These are phyloP conservation scores for Auricularia auricula-judae DNA, from an alignment of 768 basidiomycete species.

Conservation along the genomic window DNA sequence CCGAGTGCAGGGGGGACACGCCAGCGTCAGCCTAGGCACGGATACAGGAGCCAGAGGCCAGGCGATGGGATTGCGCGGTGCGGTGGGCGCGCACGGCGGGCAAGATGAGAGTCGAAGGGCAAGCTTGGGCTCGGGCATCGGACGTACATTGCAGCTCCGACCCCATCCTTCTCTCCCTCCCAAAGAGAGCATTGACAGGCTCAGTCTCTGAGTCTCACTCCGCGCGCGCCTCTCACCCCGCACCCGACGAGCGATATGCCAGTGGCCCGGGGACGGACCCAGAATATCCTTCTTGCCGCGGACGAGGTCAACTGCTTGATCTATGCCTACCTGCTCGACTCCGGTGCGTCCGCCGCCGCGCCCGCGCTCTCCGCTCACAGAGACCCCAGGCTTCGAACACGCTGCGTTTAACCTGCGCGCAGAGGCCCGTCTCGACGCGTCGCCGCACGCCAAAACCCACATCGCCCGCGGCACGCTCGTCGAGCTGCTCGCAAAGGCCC, in stretches of 20 bases:
- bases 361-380: not conserved
- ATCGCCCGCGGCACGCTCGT: conserved; percentile 77
- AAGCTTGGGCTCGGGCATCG: too few species aligned
- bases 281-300: not conserved
- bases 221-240: conserved; percentile 1
- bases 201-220: not conserved
- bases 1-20: too few species aligned
- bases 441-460: conserved; percentile 52
- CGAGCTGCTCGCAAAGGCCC: conserved; percentile 68
- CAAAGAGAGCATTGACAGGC: not conserved
- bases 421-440: conserved; percentile 58
- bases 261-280: not conserved
- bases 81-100: too few species aligned
- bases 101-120: too few species aligned
- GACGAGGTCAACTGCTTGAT: conserved; percentile 68
- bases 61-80: too few species aligned
- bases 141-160: too few species aligned
- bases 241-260: not conserved
- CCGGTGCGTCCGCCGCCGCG: conserved; percentile 38
- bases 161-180: not conserved
- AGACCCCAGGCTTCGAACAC: conserved; percentile 56
- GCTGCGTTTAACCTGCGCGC: conserved; percentile 71
- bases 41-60: too few species aligned
- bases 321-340: conserved; percentile 75
- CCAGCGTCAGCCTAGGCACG: too few species aligned